Conservation (phyloP, 352 stramenopile genomes). For the Phytopythium oedochilum region DNA sequence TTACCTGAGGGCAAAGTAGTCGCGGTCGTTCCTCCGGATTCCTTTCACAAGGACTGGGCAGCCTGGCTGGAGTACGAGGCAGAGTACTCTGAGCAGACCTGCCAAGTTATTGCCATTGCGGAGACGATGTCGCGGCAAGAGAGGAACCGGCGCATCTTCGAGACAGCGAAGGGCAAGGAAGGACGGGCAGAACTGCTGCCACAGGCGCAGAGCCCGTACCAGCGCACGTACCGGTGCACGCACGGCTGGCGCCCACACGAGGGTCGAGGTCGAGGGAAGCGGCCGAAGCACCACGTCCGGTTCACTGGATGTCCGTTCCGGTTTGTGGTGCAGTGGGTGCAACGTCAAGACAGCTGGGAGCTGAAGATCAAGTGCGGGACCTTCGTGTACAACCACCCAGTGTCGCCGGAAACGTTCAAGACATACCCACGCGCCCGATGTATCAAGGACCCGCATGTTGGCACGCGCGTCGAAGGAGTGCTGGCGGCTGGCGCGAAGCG, state of each 20-base stretch:
- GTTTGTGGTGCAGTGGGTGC: no score
- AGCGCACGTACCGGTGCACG: constrained; percentile 5
- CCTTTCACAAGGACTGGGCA: neutral
- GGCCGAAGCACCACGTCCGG: neutral
- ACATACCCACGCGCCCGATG: no score
- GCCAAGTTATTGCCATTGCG: constrained; percentile 2
- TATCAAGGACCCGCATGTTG: no score
- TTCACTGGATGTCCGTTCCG: no score
- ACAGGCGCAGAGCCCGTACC: neutral
- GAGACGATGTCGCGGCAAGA: constrained; percentile 5
- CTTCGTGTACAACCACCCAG: no score
- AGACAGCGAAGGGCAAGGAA: neutral
- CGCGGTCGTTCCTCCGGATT: neutral
- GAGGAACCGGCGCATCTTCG: neutral
- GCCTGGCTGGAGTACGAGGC: neutral
- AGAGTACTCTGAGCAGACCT: constrained; percentile 1
- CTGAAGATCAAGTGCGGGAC: no score
- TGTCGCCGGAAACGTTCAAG: no score
- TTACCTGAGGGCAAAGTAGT: neutral
- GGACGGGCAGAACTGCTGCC: neutral
- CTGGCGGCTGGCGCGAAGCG: no score
- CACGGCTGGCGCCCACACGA: neutral
- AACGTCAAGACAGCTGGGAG: no score
- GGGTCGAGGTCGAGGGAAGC: neutral
- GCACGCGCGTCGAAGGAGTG: no score